phyloP scores from a whole-genome alignment of 2,329 filamentous ascomycete genomes.

The Rutstroemia sydowiana region DNA sequence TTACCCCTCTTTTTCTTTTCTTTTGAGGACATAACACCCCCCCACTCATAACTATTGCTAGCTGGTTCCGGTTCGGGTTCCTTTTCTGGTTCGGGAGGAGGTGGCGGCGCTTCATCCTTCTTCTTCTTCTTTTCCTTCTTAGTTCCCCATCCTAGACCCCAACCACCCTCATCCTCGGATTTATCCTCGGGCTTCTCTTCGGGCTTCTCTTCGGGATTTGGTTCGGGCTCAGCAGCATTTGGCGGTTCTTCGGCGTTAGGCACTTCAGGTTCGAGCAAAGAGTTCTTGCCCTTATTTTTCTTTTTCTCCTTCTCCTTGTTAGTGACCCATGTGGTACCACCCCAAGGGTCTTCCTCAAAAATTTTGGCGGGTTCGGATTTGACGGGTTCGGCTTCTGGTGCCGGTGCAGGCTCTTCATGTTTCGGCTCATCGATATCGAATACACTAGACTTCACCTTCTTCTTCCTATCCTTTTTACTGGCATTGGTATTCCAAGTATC shows the following conservation, averaged over 20 bases:
- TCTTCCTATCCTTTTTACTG: constrained; percentile 42
- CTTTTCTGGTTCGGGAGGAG: constrained; percentile 4
- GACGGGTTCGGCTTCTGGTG: constrained; percentile 26
- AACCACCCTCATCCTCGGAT: neutral
- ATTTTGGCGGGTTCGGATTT: neutral
- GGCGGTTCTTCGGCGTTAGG: constrained; percentile 34
- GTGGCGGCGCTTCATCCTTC: constrained; percentile 8
- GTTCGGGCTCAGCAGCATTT: constrained; percentile 29
- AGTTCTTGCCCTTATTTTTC: constrained; percentile 41
- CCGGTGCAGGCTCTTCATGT: constrained; percentile 29
- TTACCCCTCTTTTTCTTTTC: constrained; percentile 37
- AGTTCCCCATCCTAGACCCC: constrained; percentile 4
- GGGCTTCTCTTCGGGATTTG: constrained; percentile 31
- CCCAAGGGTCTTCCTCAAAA: constrained; percentile 16
- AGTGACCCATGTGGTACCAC: constrained; percentile 16
- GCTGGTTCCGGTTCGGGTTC: constrained; percentile 25
- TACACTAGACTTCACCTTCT: constrained; percentile 26
- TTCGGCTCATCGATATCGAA: constrained; percentile 19
- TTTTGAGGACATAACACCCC: constrained; percentile 30
- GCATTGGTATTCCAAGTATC: constrained; percentile 32
- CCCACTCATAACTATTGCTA: constrained; percentile 43
- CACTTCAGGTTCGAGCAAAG: constrained; percentile 42
- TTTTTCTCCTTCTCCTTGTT: constrained; percentile 21
- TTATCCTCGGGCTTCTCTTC: constrained; percentile 1
- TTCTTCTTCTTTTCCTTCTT: constrained; percentile 33